phyloP scores from a whole-genome alignment of 2,329 filamentous ascomycete genomes.

The Hymenoscyphus infarciens region DNA sequence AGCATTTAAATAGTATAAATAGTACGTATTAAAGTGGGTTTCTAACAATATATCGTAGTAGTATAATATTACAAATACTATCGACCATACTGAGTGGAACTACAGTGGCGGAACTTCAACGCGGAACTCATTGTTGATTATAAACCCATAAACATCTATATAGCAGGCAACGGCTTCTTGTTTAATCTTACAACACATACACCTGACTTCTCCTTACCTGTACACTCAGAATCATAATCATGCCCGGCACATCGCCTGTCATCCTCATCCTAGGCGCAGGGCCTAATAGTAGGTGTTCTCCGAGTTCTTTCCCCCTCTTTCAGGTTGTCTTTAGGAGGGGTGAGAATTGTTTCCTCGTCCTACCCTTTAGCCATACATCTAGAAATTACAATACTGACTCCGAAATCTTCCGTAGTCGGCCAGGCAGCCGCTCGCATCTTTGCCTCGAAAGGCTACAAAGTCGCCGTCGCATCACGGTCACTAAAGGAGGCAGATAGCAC shows the following conservation, averaged over 20 bases:
- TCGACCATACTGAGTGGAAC: too few species aligned
- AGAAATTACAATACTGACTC: too few species aligned
- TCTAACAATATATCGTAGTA: too few species aligned
- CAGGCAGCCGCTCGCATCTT: conserved; percentile 37
- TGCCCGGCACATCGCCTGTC: conserved; percentile 22
- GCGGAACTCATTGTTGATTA: conserved; percentile 1
- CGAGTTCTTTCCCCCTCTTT: too few species aligned
- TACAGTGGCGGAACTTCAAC: too few species aligned
- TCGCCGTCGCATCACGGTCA: conserved; percentile 38
- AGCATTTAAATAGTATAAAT: too few species aligned
- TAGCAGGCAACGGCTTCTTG: background rate
- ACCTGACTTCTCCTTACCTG: background rate
- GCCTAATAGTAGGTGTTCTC: conserved; percentile 28
- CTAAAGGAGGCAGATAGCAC: conserved; percentile 30
- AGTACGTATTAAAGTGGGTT: too few species aligned
- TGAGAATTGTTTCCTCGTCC: too few species aligned
- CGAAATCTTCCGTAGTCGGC: conserved; percentile 28
- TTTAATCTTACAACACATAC: background rate
- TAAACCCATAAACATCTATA: conserved; percentile 5
- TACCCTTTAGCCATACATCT: too few species aligned
- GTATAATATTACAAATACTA: too few species aligned
- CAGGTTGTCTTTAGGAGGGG: too few species aligned
- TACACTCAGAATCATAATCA: conserved; percentile 15
- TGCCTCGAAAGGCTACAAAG: conserved; percentile 40
- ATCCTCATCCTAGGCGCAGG: conserved; percentile 43